phyloP scores from a whole-genome alignment of 1,284 basidiomycete genomes.

The Ganoderma multipileum region DNA sequence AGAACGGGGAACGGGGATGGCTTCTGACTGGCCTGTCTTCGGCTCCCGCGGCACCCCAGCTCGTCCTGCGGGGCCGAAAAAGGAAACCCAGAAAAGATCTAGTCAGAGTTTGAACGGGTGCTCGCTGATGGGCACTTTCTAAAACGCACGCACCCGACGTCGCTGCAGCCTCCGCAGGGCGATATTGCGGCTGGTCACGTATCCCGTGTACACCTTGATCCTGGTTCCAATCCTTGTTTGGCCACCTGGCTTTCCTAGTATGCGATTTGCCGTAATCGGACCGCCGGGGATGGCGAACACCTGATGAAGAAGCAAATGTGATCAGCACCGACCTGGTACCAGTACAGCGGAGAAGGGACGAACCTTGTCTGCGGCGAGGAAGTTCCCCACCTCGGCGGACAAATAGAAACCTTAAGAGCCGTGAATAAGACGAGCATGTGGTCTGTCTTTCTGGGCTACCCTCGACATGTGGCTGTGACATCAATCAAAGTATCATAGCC shows the following conservation, averaged over 20 bases:
- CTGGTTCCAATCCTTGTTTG: neutral
- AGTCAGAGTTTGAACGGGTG: slow-evolving; percentile 5
- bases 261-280: neutral
- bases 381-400: slow-evolving; percentile 14
- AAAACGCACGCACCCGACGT: slow-evolving; percentile 13
- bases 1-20: neutral
- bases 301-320: slow-evolving; percentile 9
- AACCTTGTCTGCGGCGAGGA: slow-evolving; percentile 23
- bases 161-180: slow-evolving; percentile 9
- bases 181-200: neutral
- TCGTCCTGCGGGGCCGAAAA: slow-evolving; percentile 11
- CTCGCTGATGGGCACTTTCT: slow-evolving; percentile 10
- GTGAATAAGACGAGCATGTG: slow-evolving; percentile 5
- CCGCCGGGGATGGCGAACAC: neutral
- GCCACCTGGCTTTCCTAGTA: neutral
- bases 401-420: slow-evolving; percentile 8
- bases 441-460: slow-evolving; percentile 7
- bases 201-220: neutral
- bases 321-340: slow-evolving; percentile 16
- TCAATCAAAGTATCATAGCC: slow-evolving; percentile 10
- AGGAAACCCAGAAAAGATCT: slow-evolving; percentile 10
- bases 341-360: slow-evolving; percentile 2
- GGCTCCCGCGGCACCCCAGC: slow-evolving; percentile 16
- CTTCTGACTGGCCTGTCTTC: slow-evolving; percentile 5
- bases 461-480: slow-evolving; percentile 25